A percentile compares a stretch with the other conserved stretches of the same genome.
Conservation (phyloP, 1,139 yeast genomes). For the Blastobotrys apis region DNA sequence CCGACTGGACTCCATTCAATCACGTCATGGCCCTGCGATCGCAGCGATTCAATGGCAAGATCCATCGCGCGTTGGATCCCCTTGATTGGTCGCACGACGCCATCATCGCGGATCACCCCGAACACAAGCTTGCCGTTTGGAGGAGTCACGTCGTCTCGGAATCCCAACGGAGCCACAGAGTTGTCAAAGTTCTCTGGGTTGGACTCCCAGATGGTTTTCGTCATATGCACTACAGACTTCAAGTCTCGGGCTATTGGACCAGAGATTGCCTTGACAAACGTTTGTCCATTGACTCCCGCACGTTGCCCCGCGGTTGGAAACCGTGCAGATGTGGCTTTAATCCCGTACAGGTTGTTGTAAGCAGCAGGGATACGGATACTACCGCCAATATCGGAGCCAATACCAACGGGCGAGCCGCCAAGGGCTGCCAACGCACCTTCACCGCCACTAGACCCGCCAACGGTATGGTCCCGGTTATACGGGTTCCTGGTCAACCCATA, state of each 20-base stretch:
- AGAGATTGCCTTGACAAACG: slow-evolving; percentile 41
- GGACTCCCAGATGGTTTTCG: slow-evolving; percentile 48
- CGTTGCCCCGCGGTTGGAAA: slow-evolving; percentile 43
- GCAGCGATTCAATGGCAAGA: slow-evolving; percentile 28
- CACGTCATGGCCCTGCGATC: slow-evolving; percentile 39
- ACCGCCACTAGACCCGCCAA: slow-evolving; percentile 63
- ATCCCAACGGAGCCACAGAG: slow-evolving; percentile 34
- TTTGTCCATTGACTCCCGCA: slow-evolving; percentile 41
- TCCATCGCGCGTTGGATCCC: slow-evolving; percentile 41
- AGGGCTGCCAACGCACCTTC: slow-evolving; percentile 52
- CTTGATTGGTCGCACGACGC: slow-evolving; percentile 38
- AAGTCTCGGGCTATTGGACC: slow-evolving; percentile 50
- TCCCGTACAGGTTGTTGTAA: slow-evolving; percentile 48
- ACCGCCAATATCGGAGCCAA: slow-evolving; percentile 64
- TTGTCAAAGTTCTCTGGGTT: slow-evolving; percentile 58
- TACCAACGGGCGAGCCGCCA: slow-evolving; percentile 47
- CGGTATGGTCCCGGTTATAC: slow-evolving; percentile 40
- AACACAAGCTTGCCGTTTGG: slow-evolving; percentile 17
- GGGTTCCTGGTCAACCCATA: slow-evolving; percentile 45
- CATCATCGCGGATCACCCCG: slow-evolving; percentile 34
- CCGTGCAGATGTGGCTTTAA: slow-evolving; percentile 47
- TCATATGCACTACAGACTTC: slow-evolving; percentile 54
- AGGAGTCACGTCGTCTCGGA: slow-evolving; percentile 48
- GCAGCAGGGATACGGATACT: slow-evolving; percentile 54
- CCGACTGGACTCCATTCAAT: slow-evolving; percentile 41